Evolutionary conservation across 352 stramenopile species (phyloP).

Genomic region (Bremia lactucae): DNA sequence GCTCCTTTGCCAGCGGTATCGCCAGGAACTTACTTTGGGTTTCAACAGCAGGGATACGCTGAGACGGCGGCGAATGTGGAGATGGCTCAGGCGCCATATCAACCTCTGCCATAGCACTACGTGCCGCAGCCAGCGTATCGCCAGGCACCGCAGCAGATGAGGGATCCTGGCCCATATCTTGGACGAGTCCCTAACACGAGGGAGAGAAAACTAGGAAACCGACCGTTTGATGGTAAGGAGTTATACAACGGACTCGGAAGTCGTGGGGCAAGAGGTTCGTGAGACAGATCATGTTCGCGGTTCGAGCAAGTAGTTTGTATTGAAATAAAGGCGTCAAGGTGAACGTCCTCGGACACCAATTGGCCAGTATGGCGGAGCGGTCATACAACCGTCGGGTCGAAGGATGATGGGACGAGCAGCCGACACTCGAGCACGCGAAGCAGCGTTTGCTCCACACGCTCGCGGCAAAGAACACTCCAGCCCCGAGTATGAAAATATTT

Average conservation of each 20-base stretch:
- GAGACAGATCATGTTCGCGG: too few species aligned
- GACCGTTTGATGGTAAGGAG: too few species aligned
- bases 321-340: too few species aligned
- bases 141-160: neutral
- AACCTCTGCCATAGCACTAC: neutral
- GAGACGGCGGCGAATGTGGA: neutral
- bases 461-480: slow-evolving; percentile 6
- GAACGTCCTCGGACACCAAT: too few species aligned
- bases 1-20: too few species aligned
- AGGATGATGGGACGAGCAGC: slow-evolving; percentile 3
- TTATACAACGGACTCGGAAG: too few species aligned
- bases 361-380: slow-evolving; percentile 1
- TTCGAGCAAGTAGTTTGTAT: too few species aligned
- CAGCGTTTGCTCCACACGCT: slow-evolving; percentile 6
- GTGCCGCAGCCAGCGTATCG: neutral
- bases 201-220: slow-evolving; percentile 1
- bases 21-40: neutral
- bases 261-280: too few species aligned
- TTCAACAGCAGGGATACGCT: neutral
- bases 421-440: too few species aligned
- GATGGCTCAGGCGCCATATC: neutral
- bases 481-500: slow-evolving; percentile 12
- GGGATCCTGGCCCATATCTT: too few species aligned
- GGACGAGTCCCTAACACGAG: neutral
- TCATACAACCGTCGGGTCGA: slow-evolving; percentile 11